Evolutionary conservation across 371 early-diverging fungal species (phyloP).

Genomic region (Mortierella sp.): DNA sequence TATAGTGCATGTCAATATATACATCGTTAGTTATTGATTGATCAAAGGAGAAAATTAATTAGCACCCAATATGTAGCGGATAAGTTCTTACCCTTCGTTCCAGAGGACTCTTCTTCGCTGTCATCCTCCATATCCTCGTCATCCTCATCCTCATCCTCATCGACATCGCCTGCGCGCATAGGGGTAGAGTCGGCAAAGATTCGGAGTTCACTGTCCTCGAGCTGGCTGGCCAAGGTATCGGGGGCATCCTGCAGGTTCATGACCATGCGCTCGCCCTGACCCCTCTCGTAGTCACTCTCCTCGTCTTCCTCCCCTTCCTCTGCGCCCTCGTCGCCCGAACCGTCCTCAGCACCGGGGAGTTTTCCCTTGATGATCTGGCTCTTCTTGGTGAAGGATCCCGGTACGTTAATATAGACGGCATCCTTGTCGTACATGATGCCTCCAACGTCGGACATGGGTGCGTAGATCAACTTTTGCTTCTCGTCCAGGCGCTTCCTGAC

Average conservation of each 20-base stretch:
- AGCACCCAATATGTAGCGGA: no score
- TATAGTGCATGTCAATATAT: neutral
- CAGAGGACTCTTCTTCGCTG: conserved; percentile 44
- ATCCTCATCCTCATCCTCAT: conserved; percentile 47
- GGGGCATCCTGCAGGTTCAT: conserved; percentile 89
- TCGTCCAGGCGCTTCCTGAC: conserved; percentile 90
- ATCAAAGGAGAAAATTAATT: neutral
- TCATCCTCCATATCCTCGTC: conserved; percentile 57
- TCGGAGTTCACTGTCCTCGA: conserved; percentile 82
- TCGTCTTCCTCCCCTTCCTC: conserved; percentile 43
- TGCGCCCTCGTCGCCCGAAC: conserved; percentile 52
- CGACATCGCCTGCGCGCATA: conserved; percentile 74
- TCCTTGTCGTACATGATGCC: conserved; percentile 99
- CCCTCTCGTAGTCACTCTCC: conserved; percentile 55
- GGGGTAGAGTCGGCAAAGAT: conserved; percentile 87
- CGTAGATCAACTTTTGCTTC: conserved; percentile 95
- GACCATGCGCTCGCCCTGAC: conserved; percentile 93
- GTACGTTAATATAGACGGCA: conserved; percentile 97
- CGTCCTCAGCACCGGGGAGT: conserved; percentile 56
- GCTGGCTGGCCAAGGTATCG: conserved; percentile 82
- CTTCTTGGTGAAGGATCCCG: conserved; percentile 85
- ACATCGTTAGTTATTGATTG: neutral
- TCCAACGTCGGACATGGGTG: conserved; percentile 98
- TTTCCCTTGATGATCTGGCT: conserved; percentile 54
- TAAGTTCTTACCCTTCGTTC: conserved; percentile 42